phyloP scores from a whole-genome alignment of 495 filamentous ascomycete species.

The Symbiotaphrina buchneri region DNA sequence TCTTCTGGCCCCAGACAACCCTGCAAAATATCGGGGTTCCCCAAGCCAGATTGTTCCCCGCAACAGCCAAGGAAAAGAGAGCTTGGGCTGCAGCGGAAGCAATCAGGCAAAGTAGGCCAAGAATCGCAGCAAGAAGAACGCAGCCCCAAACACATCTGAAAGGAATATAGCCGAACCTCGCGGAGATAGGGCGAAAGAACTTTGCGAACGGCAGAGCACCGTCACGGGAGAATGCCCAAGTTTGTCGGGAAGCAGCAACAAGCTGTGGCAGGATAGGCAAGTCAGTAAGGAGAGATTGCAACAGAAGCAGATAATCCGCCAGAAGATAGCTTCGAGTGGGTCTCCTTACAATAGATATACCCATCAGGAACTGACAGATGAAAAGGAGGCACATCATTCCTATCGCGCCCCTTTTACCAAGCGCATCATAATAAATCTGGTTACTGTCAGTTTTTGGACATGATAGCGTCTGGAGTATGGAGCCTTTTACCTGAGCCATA shows the following conservation, averaged over 20 bases:
- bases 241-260: constrained; percentile 32
- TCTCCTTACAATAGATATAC: constrained; percentile 16
- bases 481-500: constrained; percentile 18
- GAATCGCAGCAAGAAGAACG: constrained; percentile 22
- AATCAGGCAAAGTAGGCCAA: constrained; percentile 36
- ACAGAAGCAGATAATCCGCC: not conserved
- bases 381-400: constrained; percentile 33
- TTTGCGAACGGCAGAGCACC: constrained; percentile 35
- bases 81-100: constrained; percentile 32
- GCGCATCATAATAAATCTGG: constrained; percentile 28
- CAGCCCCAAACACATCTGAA: constrained; percentile 38
- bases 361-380: constrained; percentile 30
- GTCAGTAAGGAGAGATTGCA: not conserved
- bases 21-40: constrained; percentile 37
- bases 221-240: constrained; percentile 38
- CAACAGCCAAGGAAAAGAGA: constrained; percentile 38
- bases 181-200: constrained; percentile 34
- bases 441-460: not conserved
- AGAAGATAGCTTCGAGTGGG: no score
- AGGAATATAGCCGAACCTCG: constrained; percentile 33
- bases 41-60: constrained; percentile 40
- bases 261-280: constrained; percentile 9
- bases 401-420: constrained; percentile 27
- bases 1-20: constrained; percentile 33
- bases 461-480: not conserved